Base-by-base conservation (phyloP, 805 yeast species). In the Candida caryicola region DNA sequence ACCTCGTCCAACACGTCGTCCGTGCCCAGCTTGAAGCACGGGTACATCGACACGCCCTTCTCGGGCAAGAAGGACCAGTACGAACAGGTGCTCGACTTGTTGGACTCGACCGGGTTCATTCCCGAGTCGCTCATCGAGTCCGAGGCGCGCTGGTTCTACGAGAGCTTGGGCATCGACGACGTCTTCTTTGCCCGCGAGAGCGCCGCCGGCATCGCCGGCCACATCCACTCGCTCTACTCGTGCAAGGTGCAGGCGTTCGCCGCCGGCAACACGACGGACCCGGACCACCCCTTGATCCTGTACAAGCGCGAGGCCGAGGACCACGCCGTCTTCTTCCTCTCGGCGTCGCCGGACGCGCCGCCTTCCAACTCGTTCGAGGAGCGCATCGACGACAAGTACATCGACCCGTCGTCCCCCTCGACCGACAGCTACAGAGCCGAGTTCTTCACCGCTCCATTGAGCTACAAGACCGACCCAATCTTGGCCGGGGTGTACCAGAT, bases 221-320 rank as follows among this genome's bases (percentile, higher is more conserved):
- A 90, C 55, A 86, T 91, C 51, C 85, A 85, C 55, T 85, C 96
- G 7, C 71, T 91, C 38, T 91, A 91, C 64, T 86, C 96, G 23
- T 90, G 97, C 40, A 93, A 93, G 60, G 76, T 93, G 37, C 93
- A 91, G 50, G 95, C 96, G 5, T 86, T 74, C 57, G 84, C 93
- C 3, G 66, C 76, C 45, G 74, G 81, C 34, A 76, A 55, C 48
- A 64, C 57, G 37, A 64, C 62, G 41, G 54, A 60, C 17, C 50
- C 51, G 31, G 56, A 45, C 33, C 37, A 33, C 14, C 82, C 82
- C 15, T 75, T 80, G 47, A 82, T 91, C 47, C 86, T 82, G 46
- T 86, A 88, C 60, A 82, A 82, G 58, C 75, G 89, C 46, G 90
- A 87, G 59, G 75, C 77, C 32, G 82, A 78, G 13, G 90, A 85